Evolutionary conservation across 352 stramenopile species (phyloP).

Genomic region (Globisporangium spiculum): DNA sequence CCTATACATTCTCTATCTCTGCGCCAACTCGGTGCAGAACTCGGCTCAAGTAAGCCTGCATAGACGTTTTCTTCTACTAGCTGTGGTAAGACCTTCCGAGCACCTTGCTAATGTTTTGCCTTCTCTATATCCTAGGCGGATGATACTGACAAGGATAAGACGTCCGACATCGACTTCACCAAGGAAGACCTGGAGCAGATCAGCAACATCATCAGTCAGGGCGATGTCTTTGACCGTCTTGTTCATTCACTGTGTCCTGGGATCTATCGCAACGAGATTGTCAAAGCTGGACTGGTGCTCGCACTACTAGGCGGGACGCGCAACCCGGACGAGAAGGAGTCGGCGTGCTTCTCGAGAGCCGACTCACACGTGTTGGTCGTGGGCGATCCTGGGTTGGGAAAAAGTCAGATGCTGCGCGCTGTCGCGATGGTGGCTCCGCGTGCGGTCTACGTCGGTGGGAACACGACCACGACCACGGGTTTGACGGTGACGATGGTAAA

Average conservation of each 20-base stretch:
- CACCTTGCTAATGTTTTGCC: background rate
- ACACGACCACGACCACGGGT: constrained; percentile 94
- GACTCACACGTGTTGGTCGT: constrained; percentile 97
- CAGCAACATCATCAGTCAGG: constrained; percentile 84
- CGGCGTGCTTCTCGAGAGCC: constrained; percentile 70
- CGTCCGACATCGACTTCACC: constrained; percentile 73
- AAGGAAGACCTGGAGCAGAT: constrained; percentile 92
- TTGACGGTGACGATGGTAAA: constrained; percentile 96
- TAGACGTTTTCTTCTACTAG: background rate
- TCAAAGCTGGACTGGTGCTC: constrained; percentile 97
- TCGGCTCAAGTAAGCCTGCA: constrained; percentile 38
- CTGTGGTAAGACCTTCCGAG: background rate
- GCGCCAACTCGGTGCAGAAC: constrained; percentile 89
- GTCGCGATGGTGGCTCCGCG: constrained; percentile 90
- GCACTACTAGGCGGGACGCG: constrained; percentile 93
- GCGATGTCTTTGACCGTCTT: constrained; percentile 92
- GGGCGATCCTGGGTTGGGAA: constrained; percentile 94
- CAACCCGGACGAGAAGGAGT: constrained; percentile 54
- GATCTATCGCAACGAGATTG: constrained; percentile 97
- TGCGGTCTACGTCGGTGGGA: constrained; percentile 96
- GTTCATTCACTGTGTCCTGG: constrained; percentile 94
- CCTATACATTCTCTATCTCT: constrained; percentile 94
- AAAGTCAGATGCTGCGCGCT: constrained; percentile 94
- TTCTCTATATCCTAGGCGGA: constrained; percentile 1
- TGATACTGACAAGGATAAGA: constrained; percentile 52